A percentile compares a stretch with the other conserved stretches of the same genome.
phyloP scores from a whole-genome alignment of 768 basidiomycete species.

The Kwoniella sp. region DNA sequence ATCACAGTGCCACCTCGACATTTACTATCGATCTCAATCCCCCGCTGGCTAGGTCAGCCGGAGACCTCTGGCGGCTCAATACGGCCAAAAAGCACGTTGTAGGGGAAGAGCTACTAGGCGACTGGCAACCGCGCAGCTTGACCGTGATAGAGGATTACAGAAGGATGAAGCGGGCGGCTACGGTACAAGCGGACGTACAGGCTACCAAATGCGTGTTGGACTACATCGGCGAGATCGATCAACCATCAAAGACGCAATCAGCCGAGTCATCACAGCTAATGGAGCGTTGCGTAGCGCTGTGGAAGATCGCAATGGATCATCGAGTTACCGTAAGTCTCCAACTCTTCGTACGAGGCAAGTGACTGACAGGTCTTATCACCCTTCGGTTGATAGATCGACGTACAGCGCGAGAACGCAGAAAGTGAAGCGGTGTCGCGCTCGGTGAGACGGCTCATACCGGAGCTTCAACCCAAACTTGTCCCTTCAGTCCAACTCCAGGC shows the following conservation, averaged over 20 bases:
- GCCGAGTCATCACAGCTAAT: conserved; percentile 56
- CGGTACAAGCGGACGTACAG: conserved; percentile 80
- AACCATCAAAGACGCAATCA: no score
- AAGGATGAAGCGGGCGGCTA: conserved; percentile 66
- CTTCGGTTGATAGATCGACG: conserved; percentile 59
- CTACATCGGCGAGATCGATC: conserved; percentile 9
- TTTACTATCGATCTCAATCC: conserved; percentile 78
- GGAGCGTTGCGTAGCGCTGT: conserved; percentile 65
- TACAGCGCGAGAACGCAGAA: conserved; percentile 67
- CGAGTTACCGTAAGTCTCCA: conserved; percentile 61
- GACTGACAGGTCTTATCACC: no score
- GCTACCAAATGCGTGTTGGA: conserved; percentile 72
- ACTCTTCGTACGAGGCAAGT: no score
- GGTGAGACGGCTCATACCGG: conserved; percentile 25
- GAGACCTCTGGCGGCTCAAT: conserved; percentile 90
- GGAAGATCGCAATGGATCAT: conserved; percentile 79
- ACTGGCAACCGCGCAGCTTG: conserved; percentile 84
- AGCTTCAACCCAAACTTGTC: conserved; percentile 39
- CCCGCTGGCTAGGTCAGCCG: conserved; percentile 75
- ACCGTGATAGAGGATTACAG: conserved; percentile 82
- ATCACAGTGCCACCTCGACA: conserved; percentile 73
- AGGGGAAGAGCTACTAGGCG: conserved; percentile 76
- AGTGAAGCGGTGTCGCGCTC: conserved; percentile 53
- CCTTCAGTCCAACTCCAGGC: conserved; percentile 58
- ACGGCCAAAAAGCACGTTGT: conserved; percentile 90